Evolutionary conservation across 208 protist genomes (phyloP), one percentile per base, ranked within the genome.

Genomic region (Leptomonas seymouri): DNA sequence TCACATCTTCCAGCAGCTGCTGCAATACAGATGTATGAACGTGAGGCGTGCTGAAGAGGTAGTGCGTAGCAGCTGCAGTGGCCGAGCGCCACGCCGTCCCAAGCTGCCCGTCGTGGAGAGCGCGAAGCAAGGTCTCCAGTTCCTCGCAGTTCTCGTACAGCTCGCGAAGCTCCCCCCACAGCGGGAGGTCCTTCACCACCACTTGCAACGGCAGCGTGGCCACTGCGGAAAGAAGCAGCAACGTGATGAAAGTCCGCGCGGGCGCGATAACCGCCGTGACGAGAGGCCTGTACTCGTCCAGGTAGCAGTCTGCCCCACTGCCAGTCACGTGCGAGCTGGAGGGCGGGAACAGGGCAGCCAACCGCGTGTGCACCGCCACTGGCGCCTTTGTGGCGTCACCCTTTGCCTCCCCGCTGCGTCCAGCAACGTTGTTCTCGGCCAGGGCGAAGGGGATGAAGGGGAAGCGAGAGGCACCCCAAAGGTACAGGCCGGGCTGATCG

Each of bases 141-240:
- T 67, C 62, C 16, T 71, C 50, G 39, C 74, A 63, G 54, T 67
- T 61, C 44, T 84, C 74, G 50, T 67, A 79, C 25, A 91, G 46
- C 25, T 57, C 57, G 5, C 64, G 74, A 56, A 84, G 51, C 64
- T 86, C 76, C 30, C 23, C 72, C 55, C 23, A 77, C 25, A 15
- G 34, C 53, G 39, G 67, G 69, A 67, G 75, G 41, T 36, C 74
- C 65, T 39, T 73, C 67, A 82, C 63, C 8, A 79, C 80, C 57
- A 63, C 67, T 12, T 39, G 46, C 48, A 84, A 72, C 39, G 86
- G 82, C 18, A 81, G 53, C 27, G 80, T 65, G 16, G 69, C 76
- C 36, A 91, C 8, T 16, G 81, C 79, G 7, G 69, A 78, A 58
- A 90, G 73, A 49, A 85, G 18, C 12, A 85, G 27, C 50, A 90